A percentile compares a stretch with the other conserved stretches of the same genome.
These are phyloP conservation scores for Fusarium setosum DNA, from an alignment of 2,329 filamentous ascomycete genomes.

Conservation along the genomic window DNA sequence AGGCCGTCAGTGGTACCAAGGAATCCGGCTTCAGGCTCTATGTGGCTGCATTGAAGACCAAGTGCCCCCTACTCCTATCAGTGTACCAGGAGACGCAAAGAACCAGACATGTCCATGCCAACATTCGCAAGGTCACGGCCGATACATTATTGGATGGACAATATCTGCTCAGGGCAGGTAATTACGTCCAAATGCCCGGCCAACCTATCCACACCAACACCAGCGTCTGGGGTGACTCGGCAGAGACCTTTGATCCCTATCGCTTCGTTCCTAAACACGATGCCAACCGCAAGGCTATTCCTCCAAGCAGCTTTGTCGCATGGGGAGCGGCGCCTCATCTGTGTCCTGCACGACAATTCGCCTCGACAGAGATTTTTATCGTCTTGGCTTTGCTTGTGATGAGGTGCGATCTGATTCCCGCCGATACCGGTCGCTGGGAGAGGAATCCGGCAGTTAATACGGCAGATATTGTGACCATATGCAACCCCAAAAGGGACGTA, in stretches of 20 bases:
- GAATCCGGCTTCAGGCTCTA: conserved; percentile 12
- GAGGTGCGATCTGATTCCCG: conserved; percentile 3
- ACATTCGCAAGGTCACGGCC: conserved; percentile 41
- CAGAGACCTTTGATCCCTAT: conserved; percentile 29
- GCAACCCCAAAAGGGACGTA: conserved; percentile 26
- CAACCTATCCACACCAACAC: conserved; percentile 45
- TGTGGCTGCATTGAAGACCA: conserved; percentile 26
- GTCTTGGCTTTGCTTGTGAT: conserved; percentile 24
- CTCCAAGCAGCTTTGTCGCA: conserved; percentile 47
- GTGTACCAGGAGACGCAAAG: conserved; percentile 28
- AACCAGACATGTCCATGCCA: conserved; percentile 19
- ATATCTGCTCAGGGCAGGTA: conserved; percentile 51
- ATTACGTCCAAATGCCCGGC: conserved; percentile 49
- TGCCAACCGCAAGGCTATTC: conserved; percentile 31
- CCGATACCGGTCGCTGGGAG: not conserved
- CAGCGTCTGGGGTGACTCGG: conserved; percentile 48
- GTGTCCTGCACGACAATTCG: conserved; percentile 45
- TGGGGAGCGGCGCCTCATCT: conserved; percentile 46
- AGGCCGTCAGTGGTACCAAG: conserved; percentile 10
- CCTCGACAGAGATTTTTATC: conserved; percentile 42
- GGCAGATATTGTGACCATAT: conserved; percentile 16
- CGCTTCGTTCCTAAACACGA: conserved; percentile 24
- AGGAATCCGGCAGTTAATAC: conserved; percentile 9
- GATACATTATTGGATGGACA: conserved; percentile 49
- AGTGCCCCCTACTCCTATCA: conserved; percentile 22